These are phyloP conservation scores for Coniophora puteana DNA, from an alignment of 1,284 basidiomycete species.

Conservation along the genomic window DNA sequence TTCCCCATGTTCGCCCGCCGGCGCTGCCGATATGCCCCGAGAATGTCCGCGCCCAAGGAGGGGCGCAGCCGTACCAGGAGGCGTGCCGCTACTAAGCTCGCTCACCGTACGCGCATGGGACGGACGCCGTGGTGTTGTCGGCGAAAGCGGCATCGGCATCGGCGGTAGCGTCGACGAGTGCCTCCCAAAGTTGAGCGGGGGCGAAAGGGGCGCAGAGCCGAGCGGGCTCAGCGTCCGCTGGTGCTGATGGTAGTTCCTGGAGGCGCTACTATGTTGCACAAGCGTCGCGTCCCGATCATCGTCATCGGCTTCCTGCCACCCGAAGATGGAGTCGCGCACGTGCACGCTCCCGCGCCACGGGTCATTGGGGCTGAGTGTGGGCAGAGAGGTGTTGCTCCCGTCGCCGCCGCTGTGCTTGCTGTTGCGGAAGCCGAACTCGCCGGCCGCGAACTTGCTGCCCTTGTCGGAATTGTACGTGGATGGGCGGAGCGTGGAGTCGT, in stretches of 20 bases:
- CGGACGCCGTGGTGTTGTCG: slow-evolving; percentile 14
- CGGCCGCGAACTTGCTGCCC: slow-evolving; percentile 15
- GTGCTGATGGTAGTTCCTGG: not conserved
- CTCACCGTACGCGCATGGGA: slow-evolving; percentile 3
- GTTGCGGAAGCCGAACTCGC: slow-evolving; percentile 24
- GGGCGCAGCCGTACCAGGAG: slow-evolving; percentile 24
- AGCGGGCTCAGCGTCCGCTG: slow-evolving; percentile 5
- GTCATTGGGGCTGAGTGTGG: slow-evolving; percentile 11
- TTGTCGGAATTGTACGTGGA: slow-evolving; percentile 25
- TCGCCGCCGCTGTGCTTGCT: slow-evolving; percentile 7
- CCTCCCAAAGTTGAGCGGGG: slow-evolving; percentile 7
- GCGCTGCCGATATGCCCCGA: slow-evolving; percentile 13
- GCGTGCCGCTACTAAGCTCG: slow-evolving; percentile 18
- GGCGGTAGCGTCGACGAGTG: slow-evolving; percentile 26
- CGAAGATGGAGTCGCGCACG: slow-evolving; percentile 10
- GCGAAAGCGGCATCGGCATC: slow-evolving; percentile 22
- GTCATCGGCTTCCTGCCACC: slow-evolving; percentile 2
- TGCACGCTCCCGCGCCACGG: no score
- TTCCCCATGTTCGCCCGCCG: slow-evolving; percentile 27
- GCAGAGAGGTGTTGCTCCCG: not conserved
- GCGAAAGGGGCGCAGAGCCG: slow-evolving; percentile 9
- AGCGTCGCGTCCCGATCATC: no score
- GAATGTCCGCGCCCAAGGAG: slow-evolving; percentile 31
- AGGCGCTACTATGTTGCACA: slow-evolving; percentile 17
- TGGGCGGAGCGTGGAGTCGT: slow-evolving; percentile 28